Evolutionary conservation across 352 stramenopile species (phyloP).

Genomic region (Detonula confervacea): DNA sequence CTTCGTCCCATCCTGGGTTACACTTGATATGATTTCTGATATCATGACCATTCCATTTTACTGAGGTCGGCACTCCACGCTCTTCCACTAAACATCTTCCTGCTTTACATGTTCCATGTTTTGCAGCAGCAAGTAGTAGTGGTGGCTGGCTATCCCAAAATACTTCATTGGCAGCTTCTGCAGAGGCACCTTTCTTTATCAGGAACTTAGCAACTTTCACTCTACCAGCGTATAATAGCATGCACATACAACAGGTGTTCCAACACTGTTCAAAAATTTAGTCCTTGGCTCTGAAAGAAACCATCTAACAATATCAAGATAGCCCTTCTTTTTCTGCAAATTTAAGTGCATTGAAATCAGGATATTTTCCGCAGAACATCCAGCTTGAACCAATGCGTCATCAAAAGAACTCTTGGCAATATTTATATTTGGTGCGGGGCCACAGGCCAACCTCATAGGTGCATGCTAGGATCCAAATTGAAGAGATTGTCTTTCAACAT

Average conservation of each 20-base stretch:
- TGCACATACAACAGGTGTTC: constrained; percentile 27
- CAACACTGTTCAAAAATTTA: constrained; percentile 9
- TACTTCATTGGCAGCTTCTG: constrained; percentile 11
- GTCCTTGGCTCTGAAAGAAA: constrained; percentile 23
- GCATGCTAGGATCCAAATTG: background rate
- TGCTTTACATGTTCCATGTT: constrained; percentile 17
- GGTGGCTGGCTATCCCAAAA: constrained; percentile 9
- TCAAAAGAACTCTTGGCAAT: background rate
- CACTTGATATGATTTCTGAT: background rate
- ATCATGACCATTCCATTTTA: background rate
- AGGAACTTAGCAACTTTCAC: constrained; percentile 14
- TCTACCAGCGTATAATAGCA: constrained; percentile 27
- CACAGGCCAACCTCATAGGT: background rate
- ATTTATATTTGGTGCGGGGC: background rate
- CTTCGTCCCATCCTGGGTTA: background rate
- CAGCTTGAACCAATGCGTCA: background rate
- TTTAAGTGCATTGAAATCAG: constrained; percentile 22
- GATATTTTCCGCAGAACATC: background rate
- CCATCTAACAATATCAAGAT: constrained; percentile 33
- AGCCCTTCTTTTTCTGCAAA: constrained; percentile 34
- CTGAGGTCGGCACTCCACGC: background rate
- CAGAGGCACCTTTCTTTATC: constrained; percentile 7
- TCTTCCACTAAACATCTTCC: constrained; percentile 24
- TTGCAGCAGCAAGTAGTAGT: constrained; percentile 11
- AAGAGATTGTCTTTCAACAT: background rate